Evolutionary conservation across 179 eudicot genomes (phyloP).

Genomic region (Silene coronaria): DNA sequence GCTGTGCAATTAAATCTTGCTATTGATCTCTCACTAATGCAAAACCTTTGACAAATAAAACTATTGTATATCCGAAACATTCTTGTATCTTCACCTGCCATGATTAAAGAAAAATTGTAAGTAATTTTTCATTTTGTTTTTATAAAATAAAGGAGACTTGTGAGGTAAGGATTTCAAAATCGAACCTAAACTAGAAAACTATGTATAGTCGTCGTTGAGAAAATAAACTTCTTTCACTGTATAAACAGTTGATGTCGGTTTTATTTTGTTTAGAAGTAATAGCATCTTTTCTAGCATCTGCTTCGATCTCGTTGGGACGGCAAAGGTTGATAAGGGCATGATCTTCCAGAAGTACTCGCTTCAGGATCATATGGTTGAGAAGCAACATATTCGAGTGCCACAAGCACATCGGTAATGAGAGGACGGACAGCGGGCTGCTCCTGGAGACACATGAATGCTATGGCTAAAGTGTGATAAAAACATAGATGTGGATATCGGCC

Average conservation of each 20-base stretch:
- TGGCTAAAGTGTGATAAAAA: slow-evolving; percentile 42
- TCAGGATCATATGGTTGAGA: slow-evolving; percentile 34
- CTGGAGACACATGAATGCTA: slow-evolving; percentile 60
- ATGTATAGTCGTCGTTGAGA: not conserved
- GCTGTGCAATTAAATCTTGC: no score
- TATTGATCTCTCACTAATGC: not conserved
- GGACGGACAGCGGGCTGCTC: slow-evolving; percentile 52
- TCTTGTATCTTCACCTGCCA: not conserved
- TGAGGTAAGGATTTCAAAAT: not conserved
- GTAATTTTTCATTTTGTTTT: not conserved
- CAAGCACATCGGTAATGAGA: slow-evolving; percentile 47
- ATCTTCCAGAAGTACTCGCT: slow-evolving; percentile 25
- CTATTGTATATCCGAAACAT: not conserved
- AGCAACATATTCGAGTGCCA: slow-evolving; percentile 51
- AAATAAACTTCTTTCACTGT: not conserved
- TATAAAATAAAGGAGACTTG: not conserved
- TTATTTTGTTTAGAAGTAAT: not conserved
- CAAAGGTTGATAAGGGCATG: slow-evolving; percentile 20
- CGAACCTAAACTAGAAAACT: not conserved
- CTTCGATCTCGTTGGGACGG: slow-evolving; percentile 26
- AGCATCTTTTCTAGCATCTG: slow-evolving; percentile 23
- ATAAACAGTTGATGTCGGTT: not conserved
- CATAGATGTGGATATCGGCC: slow-evolving; percentile 38
- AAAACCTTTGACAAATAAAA: not conserved
- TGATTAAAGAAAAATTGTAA: not conserved